phyloP scores from a whole-genome alignment of 2,329 filamentous ascomycete species.

The Colletotrichum karsti region DNA sequence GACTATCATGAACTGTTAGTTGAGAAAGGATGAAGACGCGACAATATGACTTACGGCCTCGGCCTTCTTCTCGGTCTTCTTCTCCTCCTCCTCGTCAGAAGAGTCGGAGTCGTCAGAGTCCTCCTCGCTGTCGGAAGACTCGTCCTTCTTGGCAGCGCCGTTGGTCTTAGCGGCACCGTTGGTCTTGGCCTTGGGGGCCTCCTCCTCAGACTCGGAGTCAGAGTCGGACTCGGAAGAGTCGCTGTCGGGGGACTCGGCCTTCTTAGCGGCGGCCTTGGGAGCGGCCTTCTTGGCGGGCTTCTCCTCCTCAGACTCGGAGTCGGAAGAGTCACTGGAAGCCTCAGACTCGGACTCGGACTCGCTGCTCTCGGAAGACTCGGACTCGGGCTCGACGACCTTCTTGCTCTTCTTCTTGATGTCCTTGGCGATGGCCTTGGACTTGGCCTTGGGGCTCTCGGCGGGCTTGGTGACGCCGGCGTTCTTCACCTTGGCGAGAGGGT shows the following conservation, averaged over 20 bases:
- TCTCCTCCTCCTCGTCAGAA: constrained; percentile 38
- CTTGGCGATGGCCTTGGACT: constrained; percentile 75
- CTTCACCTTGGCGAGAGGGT: constrained; percentile 66
- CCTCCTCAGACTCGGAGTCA: constrained; percentile 43
- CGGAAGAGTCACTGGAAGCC: constrained; percentile 25
- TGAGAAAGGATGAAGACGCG: not conserved
- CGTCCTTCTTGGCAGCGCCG: constrained; percentile 39
- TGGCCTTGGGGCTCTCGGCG: constrained; percentile 69
- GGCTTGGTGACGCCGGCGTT: constrained; percentile 74
- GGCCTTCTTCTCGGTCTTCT: constrained; percentile 31
- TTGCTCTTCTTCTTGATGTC: constrained; percentile 57
- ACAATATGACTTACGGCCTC: constrained; percentile 24
- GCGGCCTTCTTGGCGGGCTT: constrained; percentile 30
- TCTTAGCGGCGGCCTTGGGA: constrained; percentile 24
- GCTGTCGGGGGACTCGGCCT: constrained; percentile 27
- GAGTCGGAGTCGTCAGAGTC: constrained; percentile 40
- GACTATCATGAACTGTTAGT: constrained; percentile 14
- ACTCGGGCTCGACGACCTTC: constrained; percentile 41
- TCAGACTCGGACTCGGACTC: constrained; percentile 24
- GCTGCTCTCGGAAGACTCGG: constrained; percentile 33
- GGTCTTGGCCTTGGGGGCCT: constrained; percentile 42
- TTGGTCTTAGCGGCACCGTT: constrained; percentile 42
- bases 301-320: constrained; percentile 35
- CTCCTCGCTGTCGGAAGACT: constrained; percentile 39
- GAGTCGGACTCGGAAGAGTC: constrained; percentile 46